Conservation (phyloP, 495 filamentous ascomycete genomes). For the Daldinia caldariorum region DNA sequence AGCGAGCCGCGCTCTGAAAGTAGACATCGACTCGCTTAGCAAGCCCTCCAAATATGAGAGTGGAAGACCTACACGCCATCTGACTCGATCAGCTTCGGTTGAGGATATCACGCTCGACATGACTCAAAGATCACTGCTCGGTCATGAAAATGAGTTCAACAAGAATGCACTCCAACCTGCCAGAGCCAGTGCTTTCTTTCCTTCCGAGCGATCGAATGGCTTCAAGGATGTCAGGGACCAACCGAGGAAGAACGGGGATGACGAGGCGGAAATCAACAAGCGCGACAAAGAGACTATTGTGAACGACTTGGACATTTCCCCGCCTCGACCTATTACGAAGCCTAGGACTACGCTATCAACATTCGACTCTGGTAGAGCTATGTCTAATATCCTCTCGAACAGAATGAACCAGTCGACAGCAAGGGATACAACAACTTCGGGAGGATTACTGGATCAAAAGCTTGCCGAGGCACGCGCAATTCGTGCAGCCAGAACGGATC, state of each 20-base stretch:
- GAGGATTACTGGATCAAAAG: constrained; percentile 18
- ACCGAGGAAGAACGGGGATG: constrained; percentile 29
- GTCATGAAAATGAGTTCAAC: constrained; percentile 14
- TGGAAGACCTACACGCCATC: constrained; percentile 16
- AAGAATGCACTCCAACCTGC: neutral
- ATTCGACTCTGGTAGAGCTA: constrained; percentile 21
- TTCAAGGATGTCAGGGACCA: constrained; percentile 34
- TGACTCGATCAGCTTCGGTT: constrained; percentile 33
- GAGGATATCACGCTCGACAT: constrained; percentile 43
- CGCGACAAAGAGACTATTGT: constrained; percentile 30
- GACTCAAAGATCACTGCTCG: constrained; percentile 34
- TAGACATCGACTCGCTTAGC: constrained; percentile 42
- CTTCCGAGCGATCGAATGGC: constrained; percentile 38
- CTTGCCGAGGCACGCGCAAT: constrained; percentile 18
- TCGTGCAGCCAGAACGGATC: constrained; percentile 4
- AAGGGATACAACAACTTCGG: neutral
- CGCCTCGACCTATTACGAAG: constrained; percentile 18
- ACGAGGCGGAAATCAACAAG: constrained; percentile 45
- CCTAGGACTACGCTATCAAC: constrained; percentile 1
- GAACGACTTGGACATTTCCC: constrained; percentile 15
- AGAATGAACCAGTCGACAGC: constrained; percentile 34
- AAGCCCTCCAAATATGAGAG: constrained; percentile 40
- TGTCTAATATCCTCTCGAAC: constrained; percentile 37
- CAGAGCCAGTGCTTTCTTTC: constrained; percentile 5
- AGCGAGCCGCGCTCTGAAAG: constrained; percentile 38